Evolutionary conservation across 1,284 basidiomycete species (phyloP).

Genomic region (Ceratobasidium sp.): DNA sequence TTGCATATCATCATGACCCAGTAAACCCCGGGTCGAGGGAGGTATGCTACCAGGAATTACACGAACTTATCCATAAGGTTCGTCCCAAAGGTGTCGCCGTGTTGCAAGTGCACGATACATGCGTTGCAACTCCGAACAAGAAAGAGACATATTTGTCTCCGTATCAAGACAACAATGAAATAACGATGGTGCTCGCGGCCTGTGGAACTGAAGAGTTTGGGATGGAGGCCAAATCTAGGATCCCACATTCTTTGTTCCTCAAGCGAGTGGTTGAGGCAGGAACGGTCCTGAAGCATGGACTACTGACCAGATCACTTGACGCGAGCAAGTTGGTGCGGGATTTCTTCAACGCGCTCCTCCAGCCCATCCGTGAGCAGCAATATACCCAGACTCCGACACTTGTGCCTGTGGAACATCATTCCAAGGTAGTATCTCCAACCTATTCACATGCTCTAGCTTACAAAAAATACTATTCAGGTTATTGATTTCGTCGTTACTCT

Average conservation of each 20-base stretch:
- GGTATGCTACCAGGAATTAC: not conserved
- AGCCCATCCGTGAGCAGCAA: not conserved
- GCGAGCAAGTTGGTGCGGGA: too few species aligned
- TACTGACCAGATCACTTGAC: too few species aligned
- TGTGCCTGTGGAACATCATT: not conserved
- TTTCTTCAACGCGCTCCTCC: not conserved
- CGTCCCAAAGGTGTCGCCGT: not conserved
- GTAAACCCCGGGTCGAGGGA: not conserved
- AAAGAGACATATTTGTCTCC: not conserved
- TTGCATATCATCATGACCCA: not conserved
- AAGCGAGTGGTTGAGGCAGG: not conserved
- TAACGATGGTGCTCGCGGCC: not conserved
- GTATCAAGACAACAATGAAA: too few species aligned
- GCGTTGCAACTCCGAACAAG: not conserved
- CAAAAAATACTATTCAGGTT: too few species aligned
- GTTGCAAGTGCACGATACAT: conserved; percentile 21
- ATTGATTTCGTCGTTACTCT: too few species aligned
- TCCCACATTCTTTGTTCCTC: conserved; percentile 12
- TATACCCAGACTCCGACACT: not conserved
- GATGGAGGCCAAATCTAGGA: not conserved
- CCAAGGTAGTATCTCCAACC: not conserved
- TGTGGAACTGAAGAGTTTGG: not conserved
- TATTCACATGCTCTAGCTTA: too few species aligned
- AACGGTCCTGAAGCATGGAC: too few species aligned
- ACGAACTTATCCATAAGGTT: not conserved